phyloP scores from a whole-genome alignment of 2,329 filamentous ascomycete genomes.

The Anisogramma anomala region DNA sequence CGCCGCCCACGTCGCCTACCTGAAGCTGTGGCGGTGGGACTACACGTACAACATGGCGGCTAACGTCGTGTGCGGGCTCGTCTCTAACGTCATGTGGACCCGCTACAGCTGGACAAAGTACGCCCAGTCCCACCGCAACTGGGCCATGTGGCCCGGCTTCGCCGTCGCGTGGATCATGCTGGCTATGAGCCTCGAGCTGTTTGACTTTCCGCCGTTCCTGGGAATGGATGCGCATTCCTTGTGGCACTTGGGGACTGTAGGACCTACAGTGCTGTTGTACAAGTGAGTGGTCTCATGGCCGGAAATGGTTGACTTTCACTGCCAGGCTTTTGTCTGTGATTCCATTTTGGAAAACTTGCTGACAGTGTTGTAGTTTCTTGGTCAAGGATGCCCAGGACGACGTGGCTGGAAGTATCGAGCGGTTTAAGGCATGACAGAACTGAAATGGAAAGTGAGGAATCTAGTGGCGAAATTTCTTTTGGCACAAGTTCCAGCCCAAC shows the following conservation, averaged over 20 bases:
- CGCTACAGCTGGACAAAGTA: constrained; percentile 72
- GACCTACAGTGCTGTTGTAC: constrained; percentile 83
- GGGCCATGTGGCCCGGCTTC: constrained; percentile 82
- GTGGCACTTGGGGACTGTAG: constrained; percentile 91
- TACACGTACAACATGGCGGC: constrained; percentile 98
- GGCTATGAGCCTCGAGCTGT: constrained; percentile 89
- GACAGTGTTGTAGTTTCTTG: constrained; percentile 52
- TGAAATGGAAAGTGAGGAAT: too few species aligned
- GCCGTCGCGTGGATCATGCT: constrained; percentile 85
- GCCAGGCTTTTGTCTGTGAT: too few species aligned
- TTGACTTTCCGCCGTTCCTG: constrained; percentile 76
- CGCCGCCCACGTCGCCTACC: constrained; percentile 64
- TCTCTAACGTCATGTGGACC: constrained; percentile 77
- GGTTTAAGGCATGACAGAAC: constrained; percentile 62
- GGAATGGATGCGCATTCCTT: constrained; percentile 87
- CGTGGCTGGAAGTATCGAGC: constrained; percentile 47
- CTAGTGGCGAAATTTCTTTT: too few species aligned
- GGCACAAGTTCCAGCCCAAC: too few species aligned
- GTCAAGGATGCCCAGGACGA: constrained; percentile 78
- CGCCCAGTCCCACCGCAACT: constrained; percentile 55
- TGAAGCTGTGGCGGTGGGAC: constrained; percentile 80
- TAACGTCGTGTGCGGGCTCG: constrained; percentile 70
- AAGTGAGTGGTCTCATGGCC: constrained; percentile 52
- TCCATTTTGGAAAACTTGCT: background rate
- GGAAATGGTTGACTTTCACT: too few species aligned